phyloP scores from a whole-genome alignment of 129 eudicot species.

The Gnaphalium uliginosum region DNA sequence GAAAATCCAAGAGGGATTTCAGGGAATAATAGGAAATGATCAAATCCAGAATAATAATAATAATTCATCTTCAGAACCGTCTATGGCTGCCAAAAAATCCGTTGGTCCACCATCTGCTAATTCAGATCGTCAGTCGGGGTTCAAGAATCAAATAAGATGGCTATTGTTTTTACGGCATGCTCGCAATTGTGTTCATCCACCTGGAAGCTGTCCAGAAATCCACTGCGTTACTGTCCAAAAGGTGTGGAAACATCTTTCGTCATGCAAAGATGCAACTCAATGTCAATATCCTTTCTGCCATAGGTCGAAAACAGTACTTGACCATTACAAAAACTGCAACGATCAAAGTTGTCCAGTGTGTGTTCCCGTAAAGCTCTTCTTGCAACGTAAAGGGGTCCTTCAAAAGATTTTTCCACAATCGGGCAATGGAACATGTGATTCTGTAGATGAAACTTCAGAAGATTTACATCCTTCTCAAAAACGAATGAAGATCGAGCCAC shows the following conservation, averaged over 20 bases:
- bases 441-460: conserved; percentile 49
- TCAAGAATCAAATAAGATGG: conserved; percentile 68
- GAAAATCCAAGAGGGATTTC: conserved; percentile 51
- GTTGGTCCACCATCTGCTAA: conserved; percentile 42
- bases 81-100: conserved; percentile 38
- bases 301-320: conserved; percentile 40
- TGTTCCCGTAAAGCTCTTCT: conserved; percentile 54
- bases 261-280: conserved; percentile 41
- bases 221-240: conserved; percentile 60
- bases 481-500: conserved; percentile 68
- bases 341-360: conserved; percentile 80
- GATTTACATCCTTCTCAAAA: conserved; percentile 68
- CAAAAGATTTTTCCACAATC: conserved; percentile 45
- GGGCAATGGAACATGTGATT: conserved; percentile 35
- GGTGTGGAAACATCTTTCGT: conserved; percentile 55
- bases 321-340: conserved; percentile 60
- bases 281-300: conserved; percentile 69
- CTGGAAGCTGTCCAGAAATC: conserved; percentile 62
- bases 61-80: conserved; percentile 47
- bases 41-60: conserved; percentile 49
- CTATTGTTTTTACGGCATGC: conserved; percentile 88
- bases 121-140: conserved; percentile 43
- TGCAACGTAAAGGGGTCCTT: conserved; percentile 39
- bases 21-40: conserved; percentile 46
- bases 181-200: conserved; percentile 62